Conservation (phyloP, 768 basidiomycete species). For the Rhizopogon vulgaris region DNA sequence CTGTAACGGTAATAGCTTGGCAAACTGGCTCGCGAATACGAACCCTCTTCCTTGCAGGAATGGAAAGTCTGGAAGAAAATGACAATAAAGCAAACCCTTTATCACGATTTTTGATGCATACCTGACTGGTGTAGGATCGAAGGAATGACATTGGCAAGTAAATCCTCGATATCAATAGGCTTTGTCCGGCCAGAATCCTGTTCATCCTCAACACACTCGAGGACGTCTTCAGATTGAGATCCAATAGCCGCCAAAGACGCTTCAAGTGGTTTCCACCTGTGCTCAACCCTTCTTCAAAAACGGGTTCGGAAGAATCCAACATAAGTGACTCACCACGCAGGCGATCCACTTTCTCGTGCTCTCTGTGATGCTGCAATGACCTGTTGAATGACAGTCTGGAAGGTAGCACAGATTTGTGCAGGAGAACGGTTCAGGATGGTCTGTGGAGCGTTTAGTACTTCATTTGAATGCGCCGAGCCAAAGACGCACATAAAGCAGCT, state of each 20-base stretch:
- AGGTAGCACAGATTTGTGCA: constrained; percentile 40
- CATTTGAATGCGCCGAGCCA: not conserved
- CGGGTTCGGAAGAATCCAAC: not conserved
- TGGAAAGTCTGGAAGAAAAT: constrained; percentile 54
- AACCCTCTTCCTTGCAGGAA: constrained; percentile 95
- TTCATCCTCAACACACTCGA: constrained; percentile 76
- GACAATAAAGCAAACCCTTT: not conserved
- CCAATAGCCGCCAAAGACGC: constrained; percentile 77
- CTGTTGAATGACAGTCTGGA: constrained; percentile 49
- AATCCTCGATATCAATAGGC: constrained; percentile 69
- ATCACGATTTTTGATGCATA: constrained; percentile 26
- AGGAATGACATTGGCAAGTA: constrained; percentile 78
- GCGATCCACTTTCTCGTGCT: constrained; percentile 44
- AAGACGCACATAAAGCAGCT: constrained; percentile 62
- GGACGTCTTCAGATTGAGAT: constrained; percentile 69
- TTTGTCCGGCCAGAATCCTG: constrained; percentile 53
- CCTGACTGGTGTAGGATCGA: constrained; percentile 65
- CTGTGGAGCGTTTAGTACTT: constrained; percentile 26
- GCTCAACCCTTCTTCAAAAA: constrained; percentile 3
- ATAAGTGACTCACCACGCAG: constrained; percentile 51
- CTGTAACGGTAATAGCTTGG: constrained; percentile 62
- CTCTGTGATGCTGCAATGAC: constrained; percentile 54
- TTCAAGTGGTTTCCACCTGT: constrained; percentile 91
- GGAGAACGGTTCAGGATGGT: constrained; percentile 52
- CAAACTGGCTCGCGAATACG: constrained; percentile 89